Conservation (phyloP, 139 green algal genomes). For the Eudorina sp. region DNA sequence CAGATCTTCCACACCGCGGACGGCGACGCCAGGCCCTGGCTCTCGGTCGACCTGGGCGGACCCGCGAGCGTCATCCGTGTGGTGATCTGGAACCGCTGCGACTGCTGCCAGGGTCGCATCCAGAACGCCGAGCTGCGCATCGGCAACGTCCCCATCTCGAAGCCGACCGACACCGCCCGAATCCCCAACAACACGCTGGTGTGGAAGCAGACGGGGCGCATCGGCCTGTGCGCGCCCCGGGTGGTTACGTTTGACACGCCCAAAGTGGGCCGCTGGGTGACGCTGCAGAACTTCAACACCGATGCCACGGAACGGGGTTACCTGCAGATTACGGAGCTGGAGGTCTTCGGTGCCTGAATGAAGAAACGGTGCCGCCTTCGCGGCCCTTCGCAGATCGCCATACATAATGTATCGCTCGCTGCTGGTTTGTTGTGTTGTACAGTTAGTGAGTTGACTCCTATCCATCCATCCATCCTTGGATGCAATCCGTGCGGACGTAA, state of each 20-base stretch:
- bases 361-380: too few species aligned
- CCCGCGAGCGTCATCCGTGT: background rate
- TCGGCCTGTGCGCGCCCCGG: background rate
- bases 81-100: slow-evolving; percentile 5
- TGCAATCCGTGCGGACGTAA: too few species aligned
- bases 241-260: background rate
- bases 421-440: too few species aligned
- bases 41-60: background rate
- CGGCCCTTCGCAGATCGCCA: too few species aligned
- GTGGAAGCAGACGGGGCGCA: background rate
- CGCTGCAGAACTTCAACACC: background rate
- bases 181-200: background rate
- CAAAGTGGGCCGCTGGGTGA: background rate
- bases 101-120: background rate
- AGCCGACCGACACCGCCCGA: background rate
- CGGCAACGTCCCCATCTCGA: background rate
- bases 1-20: background rate
- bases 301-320: background rate
- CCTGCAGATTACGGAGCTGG: background rate
- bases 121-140: background rate
- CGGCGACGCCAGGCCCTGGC: background rate
- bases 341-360: too few species aligned
- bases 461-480: too few species aligned
- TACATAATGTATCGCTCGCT: too few species aligned
- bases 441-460: too few species aligned